A percentile compares a stretch with the other conserved stretches of the same genome.
Conservation (phyloP, 306 rosid species). For the Rosa rugosa region DNA sequence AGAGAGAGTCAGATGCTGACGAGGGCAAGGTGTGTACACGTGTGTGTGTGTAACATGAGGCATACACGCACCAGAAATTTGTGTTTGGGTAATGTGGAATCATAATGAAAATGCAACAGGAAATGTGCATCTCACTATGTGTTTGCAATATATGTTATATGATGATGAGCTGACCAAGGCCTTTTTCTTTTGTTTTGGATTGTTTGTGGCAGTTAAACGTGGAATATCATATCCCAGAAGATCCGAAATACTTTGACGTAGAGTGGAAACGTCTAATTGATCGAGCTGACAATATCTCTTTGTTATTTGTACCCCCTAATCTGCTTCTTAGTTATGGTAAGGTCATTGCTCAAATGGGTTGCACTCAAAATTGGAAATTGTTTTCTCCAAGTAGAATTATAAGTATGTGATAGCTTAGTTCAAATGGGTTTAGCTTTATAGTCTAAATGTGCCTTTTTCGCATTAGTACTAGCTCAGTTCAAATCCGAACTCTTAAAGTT, state of each 20-base stretch:
- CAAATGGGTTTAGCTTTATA: neutral
- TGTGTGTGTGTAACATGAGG: no score
- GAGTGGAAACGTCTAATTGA: constrained; percentile 46
- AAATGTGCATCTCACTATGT: no score
- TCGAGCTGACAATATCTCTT: constrained; percentile 21
- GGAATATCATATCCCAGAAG: constrained; percentile 96
- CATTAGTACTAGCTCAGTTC: neutral
- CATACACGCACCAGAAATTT: no score
- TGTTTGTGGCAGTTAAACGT: constrained; percentile 72
- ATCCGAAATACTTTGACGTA: constrained; percentile 89
- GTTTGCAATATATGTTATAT: neutral
- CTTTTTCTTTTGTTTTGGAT: constrained; percentile 29
- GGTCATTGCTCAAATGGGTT: neutral
- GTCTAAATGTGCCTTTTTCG: neutral
- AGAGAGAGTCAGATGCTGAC: no score
- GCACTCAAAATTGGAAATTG: neutral
- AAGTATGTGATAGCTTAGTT: neutral
- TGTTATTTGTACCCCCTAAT: constrained; percentile 4
- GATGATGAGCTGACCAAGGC: neutral
- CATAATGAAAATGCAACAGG: no score
- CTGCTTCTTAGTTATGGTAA: neutral
- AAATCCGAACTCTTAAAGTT: neutral
- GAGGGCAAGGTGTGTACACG: no score
- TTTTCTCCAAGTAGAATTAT: neutral
- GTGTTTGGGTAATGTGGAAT: no score